phyloP scores from a whole-genome alignment of 2,329 filamentous ascomycete species.

The Chaetomiaceae sp. region DNA sequence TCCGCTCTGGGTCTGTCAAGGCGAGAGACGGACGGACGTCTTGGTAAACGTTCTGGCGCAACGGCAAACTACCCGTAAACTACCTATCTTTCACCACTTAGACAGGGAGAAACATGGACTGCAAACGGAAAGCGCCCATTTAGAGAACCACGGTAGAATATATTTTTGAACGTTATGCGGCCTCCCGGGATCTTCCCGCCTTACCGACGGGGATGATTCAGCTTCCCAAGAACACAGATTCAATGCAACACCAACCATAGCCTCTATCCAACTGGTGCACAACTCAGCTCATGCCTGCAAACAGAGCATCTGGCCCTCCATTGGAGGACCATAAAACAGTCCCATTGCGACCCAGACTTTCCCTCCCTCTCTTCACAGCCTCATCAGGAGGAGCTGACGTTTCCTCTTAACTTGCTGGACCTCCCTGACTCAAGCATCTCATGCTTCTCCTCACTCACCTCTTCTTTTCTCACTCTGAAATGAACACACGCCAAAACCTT shows the following conservation, averaged over 20 bases:
- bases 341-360: no score
- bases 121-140: no score
- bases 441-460: background rate
- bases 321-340: background rate
- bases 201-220: background rate
- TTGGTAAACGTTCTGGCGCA: no score
- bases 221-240: background rate
- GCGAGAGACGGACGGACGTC: no score
- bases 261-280: background rate
- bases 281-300: background rate
- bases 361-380: no score
- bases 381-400: background rate
- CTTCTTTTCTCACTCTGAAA: no score
- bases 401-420: background rate
- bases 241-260: background rate
- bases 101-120: no score
- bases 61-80: no score
- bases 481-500: background rate
- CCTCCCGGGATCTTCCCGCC: slow-evolving; percentile 11
- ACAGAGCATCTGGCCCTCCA: background rate
- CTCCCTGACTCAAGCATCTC: background rate
- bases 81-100: no score
- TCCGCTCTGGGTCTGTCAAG: no score
- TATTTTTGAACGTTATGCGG: slow-evolving; percentile 2
- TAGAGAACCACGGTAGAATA: background rate